phyloP scores from a whole-genome alignment of 164 flowering plant species.

The Taxillus chinensis region DNA sequence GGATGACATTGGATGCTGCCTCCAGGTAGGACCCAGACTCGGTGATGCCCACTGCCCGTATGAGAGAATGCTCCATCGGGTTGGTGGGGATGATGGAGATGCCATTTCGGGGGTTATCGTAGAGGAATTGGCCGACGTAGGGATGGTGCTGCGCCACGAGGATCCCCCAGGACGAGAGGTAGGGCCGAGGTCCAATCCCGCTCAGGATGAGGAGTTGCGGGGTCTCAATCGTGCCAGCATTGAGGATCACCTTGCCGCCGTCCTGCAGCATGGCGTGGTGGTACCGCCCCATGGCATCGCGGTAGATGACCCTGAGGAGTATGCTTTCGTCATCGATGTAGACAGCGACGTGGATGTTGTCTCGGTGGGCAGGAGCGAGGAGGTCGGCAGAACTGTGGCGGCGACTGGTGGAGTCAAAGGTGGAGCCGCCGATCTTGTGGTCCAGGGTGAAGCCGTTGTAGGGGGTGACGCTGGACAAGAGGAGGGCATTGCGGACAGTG shows the following conservation, averaged over 20 bases:
- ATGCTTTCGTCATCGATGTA: slow-evolving; percentile 63
- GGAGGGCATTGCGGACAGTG: slow-evolving; percentile 49
- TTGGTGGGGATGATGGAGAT: slow-evolving; percentile 54
- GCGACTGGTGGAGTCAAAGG: slow-evolving; percentile 46
- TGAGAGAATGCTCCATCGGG: slow-evolving; percentile 59
- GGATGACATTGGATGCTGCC: slow-evolving; percentile 56
- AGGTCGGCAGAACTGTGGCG: slow-evolving; percentile 77
- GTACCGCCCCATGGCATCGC: slow-evolving; percentile 39
- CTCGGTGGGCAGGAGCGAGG: slow-evolving; percentile 29
- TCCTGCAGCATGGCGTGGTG: slow-evolving; percentile 59
- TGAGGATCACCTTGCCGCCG: slow-evolving; percentile 60
- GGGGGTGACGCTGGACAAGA: slow-evolving; percentile 60
- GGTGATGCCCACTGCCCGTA: slow-evolving; percentile 83
- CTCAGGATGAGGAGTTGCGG: slow-evolving; percentile 79
- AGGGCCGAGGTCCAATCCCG: slow-evolving; percentile 66
- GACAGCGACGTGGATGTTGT: slow-evolving; percentile 45
- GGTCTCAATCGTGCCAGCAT: slow-evolving; percentile 80
- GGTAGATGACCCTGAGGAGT: slow-evolving; percentile 55
- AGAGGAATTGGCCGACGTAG: slow-evolving; percentile 55
- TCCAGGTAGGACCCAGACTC: slow-evolving; percentile 48
- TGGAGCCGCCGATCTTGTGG: slow-evolving; percentile 79
- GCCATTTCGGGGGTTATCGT: slow-evolving; percentile 72
- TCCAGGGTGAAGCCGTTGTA: slow-evolving; percentile 54
- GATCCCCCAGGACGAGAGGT: slow-evolving; percentile 65
- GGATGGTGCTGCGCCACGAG: slow-evolving; percentile 54